Evolutionary conservation across 2,329 filamentous ascomycete species (phyloP), one percentile per base, ranked within the genome.

Genomic region (Podosphaera fusca): DNA sequence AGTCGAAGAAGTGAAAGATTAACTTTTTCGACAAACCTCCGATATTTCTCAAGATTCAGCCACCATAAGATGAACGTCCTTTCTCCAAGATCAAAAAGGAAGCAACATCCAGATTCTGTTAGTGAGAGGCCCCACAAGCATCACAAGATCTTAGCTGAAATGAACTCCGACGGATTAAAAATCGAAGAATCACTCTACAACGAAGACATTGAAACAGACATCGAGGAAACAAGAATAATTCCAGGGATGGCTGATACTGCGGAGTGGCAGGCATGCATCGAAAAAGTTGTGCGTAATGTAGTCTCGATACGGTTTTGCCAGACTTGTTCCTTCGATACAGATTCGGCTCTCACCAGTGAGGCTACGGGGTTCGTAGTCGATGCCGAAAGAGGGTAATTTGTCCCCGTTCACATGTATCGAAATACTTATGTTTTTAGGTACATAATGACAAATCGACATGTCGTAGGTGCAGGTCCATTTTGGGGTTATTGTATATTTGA

Each of bases 231-330:
- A 49, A 60, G 67, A 64, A 59, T 67, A 59, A 7, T 72, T 57
- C 68, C 71, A 60, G 69, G 69, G 58, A 66, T 75, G 63, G 73
- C 67, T 56, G 73, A 73, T 61, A 85, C 83, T 2, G 81, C 81
- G 31, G 89, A 94, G 72, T 98, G 92, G 92, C 90, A 96, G 70
- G 85, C 82, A 55, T 95, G 89, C 0, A 94, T 96, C 59, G 89
- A 95, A 70, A 84, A 81, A 60, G 92, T 98, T 2, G 89, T 98
- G 56, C 82, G 84, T 68, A 95, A 89, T 64, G 92, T 96, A 21
- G 92, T 98, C 55, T 95, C 90, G n/a, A 96, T 98, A 65, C 85
- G 94, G 63, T 98, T 98, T 73, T 96, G 90, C 69, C 88, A 95
- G 75, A 95, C 92, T 0, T 94, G 87, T 69, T 89, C 90, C 31